Conservation (phyloP, 768 basidiomycete species). For the Serendipita vermifera region DNA sequence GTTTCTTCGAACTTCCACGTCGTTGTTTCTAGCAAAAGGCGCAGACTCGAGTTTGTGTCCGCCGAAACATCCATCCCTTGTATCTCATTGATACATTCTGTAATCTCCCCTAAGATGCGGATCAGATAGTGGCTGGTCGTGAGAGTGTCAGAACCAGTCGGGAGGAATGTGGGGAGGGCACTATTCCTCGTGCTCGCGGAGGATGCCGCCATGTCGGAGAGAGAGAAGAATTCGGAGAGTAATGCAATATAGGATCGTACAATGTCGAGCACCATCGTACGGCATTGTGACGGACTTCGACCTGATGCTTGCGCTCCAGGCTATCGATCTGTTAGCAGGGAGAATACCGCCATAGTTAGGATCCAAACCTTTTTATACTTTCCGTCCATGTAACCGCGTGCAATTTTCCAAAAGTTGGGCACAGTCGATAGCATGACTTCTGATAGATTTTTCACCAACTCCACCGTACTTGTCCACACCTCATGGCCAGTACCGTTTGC, state of each 20-base stretch:
- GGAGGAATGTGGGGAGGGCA: conserved; percentile 42
- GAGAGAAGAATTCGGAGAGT: conserved; percentile 71
- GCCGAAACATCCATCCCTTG: conserved; percentile 63
- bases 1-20: conserved; percentile 53
- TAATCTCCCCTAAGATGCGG: conserved; percentile 70
- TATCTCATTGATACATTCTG: conserved; percentile 75
- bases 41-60: conserved; percentile 39
- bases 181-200: conserved; percentile 26
- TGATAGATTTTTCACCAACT: conserved; percentile 75
- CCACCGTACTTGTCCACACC: conserved; percentile 67
- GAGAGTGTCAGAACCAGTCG: conserved; percentile 65
- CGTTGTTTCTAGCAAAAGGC: not conserved
- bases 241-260: conserved; percentile 74
- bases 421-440: conserved; percentile 74
- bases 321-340: conserved; percentile 9
- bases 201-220: conserved; percentile 65
- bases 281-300: conserved; percentile 71
- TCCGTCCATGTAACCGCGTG: conserved; percentile 82
- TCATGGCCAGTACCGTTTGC: conserved; percentile 60
- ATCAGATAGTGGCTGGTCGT: conserved; percentile 69
- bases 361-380: conserved; percentile 76
- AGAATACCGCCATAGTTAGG: not conserved
- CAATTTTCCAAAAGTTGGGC: conserved; percentile 89
- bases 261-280: conserved; percentile 78
- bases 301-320: conserved; percentile 35